These are phyloP conservation scores for Komagataella ulmi DNA, from an alignment of 805 yeast species.

Conservation along the genomic window DNA sequence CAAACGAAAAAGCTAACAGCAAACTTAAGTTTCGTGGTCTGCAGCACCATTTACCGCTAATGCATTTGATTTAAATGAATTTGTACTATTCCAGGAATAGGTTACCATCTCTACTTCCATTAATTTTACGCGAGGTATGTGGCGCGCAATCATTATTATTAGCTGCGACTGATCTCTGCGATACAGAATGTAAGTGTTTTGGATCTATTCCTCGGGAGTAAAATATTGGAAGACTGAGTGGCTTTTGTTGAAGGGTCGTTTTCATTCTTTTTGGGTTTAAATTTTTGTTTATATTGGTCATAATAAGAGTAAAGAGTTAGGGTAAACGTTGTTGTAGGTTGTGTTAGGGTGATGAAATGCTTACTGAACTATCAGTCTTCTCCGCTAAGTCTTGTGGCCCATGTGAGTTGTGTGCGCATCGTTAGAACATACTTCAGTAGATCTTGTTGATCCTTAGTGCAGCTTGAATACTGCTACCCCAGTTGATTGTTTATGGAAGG, in stretches of 20 bases:
- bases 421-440: too few relatives aligned
- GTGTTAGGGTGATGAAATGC: too few relatives aligned
- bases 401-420: too few relatives aligned
- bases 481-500: too few relatives aligned
- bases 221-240: background rate
- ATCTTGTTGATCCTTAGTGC: too few relatives aligned
- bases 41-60: slow-evolving; percentile 4
- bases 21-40: slow-evolving; percentile 1
- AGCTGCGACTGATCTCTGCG: slow-evolving; percentile 2
- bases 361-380: too few relatives aligned
- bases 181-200: background rate
- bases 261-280: background rate
- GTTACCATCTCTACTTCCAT: background rate
- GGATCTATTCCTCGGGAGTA: background rate
- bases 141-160: slow-evolving; percentile 1
- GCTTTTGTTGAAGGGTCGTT: background rate
- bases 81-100: slow-evolving; percentile 3
- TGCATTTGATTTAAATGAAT: slow-evolving; percentile 3
- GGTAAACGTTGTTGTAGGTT: background rate
- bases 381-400: too few relatives aligned
- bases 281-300: background rate
- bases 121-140: slow-evolving; percentile 1
- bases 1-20: background rate
- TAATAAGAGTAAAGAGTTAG: background rate
- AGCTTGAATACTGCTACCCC: too few relatives aligned